Percentiles rank a stretch among this genome's conserved stretches.
Evolutionary conservation across 805 yeast genomes (phyloP).

Genomic region (Komagataella populi): DNA sequence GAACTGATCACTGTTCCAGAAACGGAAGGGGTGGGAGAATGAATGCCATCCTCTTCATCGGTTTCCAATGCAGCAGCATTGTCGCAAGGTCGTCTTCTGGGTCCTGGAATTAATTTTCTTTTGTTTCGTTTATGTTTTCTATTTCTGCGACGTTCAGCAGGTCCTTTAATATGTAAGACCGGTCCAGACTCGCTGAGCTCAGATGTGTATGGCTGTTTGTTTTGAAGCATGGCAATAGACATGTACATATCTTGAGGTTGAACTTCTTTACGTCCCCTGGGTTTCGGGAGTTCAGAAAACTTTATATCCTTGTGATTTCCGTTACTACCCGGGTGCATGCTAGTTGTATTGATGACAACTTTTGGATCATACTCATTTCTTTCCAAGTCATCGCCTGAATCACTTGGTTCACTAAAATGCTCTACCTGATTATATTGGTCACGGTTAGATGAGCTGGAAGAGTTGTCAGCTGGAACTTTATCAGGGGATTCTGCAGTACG

Average conservation of each 20-base stretch:
- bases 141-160: conserved; percentile 41
- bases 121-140: conserved; percentile 4
- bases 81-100: background rate
- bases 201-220: conserved; percentile 21
- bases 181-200: conserved; percentile 52
- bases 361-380: background rate
- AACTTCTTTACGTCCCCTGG: conserved; percentile 29
- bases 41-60: background rate
- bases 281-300: conserved; percentile 47
- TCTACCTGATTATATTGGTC: conserved; percentile 6
- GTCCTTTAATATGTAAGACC: conserved; percentile 64
- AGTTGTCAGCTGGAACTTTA: background rate
- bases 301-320: conserved; percentile 24
- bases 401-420: conserved; percentile 31
- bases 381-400: conserved; percentile 11
- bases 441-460: background rate
- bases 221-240: conserved; percentile 72
- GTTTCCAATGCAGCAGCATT: background rate
- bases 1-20: background rate
- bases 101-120: background rate
- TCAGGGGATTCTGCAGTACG: background rate
- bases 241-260: conserved; percentile 76
- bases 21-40: background rate
- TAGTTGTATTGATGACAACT: background rate
- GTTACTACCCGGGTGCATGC: background rate